These are phyloP conservation scores for Pseudocercospora eumusae DNA, from an alignment of 2,329 filamentous ascomycete species.

Conservation along the genomic window DNA sequence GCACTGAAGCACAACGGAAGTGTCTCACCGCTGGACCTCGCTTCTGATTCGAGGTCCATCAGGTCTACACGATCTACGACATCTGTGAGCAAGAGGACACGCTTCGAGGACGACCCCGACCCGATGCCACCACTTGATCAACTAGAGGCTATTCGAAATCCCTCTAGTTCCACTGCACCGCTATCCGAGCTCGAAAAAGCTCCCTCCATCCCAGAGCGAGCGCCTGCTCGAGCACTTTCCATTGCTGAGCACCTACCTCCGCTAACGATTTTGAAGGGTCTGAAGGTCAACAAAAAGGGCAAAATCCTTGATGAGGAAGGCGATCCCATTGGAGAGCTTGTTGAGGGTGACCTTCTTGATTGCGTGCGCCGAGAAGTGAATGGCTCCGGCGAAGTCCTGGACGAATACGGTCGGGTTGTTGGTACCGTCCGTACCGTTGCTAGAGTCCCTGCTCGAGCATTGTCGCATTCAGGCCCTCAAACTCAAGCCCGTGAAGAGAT, in stretches of 20 bases:
- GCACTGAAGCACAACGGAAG: constrained; percentile 20
- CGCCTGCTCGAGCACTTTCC: background rate
- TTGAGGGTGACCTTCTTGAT: constrained; percentile 48
- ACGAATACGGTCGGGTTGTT: constrained; percentile 51
- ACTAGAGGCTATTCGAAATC: constrained; percentile 13
- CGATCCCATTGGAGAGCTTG: constrained; percentile 51
- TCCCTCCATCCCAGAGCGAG: background rate
- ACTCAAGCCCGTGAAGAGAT: background rate
- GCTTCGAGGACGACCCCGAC: constrained; percentile 23
- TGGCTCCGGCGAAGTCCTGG: constrained; percentile 50
- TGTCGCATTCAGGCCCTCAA: background rate
- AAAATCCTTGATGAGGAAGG: constrained; percentile 52
- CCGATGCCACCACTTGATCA: constrained; percentile 24
- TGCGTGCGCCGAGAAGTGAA: constrained; percentile 51
- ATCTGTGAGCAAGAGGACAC: constrained; percentile 20
- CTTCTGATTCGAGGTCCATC: constrained; percentile 17
- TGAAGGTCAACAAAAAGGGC: constrained; percentile 59
- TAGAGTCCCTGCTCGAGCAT: background rate
- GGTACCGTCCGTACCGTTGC: constrained; percentile 38
- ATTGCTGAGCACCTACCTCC: constrained; percentile 30
- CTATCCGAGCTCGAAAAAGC: background rate
- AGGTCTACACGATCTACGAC: constrained; percentile 19
- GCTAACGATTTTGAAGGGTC: constrained; percentile 50
- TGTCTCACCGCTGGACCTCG: constrained; percentile 21
- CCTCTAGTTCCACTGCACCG: background rate